Percentiles rank a stretch among this genome's conserved stretches.
Conservation (phyloP, 441 rosid genomes). For the Rhodomyrtus psidioides region DNA sequence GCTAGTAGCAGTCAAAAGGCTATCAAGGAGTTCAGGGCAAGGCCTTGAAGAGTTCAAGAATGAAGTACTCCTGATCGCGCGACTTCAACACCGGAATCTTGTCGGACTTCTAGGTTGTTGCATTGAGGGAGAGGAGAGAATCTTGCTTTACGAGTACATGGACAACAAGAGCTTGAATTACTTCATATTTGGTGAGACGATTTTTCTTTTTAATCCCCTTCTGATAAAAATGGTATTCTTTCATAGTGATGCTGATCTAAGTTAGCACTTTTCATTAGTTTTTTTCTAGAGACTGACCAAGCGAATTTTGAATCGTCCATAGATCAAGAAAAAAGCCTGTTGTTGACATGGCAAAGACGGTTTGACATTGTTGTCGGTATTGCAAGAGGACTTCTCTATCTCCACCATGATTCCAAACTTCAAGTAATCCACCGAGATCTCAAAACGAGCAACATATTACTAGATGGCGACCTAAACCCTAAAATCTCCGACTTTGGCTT, state of each 20-base stretch:
- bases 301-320: accelerated
- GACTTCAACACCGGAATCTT: neutral
- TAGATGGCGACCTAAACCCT: neutral
- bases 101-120: neutral
- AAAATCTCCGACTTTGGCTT: neutral
- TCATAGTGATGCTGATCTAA: neutral
- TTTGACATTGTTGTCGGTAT: neutral
- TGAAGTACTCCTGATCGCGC: neutral
- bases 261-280: neutral
- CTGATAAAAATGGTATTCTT: neutral
- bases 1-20: neutral
- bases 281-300: neutral
- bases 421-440: neutral
- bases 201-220: neutral
- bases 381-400: constrained; percentile 7
- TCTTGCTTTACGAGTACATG: neutral
- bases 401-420: constrained; percentile 8
- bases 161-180: neutral
- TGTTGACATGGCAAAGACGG: neutral
- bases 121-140: neutral
- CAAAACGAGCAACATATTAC: neutral
- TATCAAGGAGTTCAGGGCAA: neutral
- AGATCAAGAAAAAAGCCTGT: neutral
- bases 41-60: neutral
- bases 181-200: neutral